Percentiles rank a stretch among this genome's conserved stretches.
Evolutionary conservation across 2,329 filamentous ascomycete species (phyloP).

Genomic region (Zymoseptoria passerinii): DNA sequence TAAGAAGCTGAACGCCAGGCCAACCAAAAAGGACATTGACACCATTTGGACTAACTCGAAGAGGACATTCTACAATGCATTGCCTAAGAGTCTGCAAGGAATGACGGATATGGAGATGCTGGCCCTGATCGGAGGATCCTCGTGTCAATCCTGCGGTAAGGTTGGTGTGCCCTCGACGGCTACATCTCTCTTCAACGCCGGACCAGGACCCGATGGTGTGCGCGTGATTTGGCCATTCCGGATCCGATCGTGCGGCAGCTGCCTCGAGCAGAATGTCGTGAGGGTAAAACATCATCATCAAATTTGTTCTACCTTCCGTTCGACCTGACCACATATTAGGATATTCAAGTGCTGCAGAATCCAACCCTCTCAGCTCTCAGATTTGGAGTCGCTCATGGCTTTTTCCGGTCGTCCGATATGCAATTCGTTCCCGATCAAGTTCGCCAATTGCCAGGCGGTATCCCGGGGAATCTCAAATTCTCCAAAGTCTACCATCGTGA

Average conservation of each 20-base stretch:
- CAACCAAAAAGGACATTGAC: constrained; percentile 44
- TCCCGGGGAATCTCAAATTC: constrained; percentile 43
- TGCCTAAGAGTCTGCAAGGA: constrained; percentile 59
- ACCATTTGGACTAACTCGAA: constrained; percentile 64
- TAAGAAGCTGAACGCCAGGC: constrained; percentile 9
- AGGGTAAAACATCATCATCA: constrained; percentile 47
- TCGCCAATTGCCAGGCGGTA: constrained; percentile 45
- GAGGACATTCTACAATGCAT: constrained; percentile 54
- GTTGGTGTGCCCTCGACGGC: constrained; percentile 22
- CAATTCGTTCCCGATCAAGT: constrained; percentile 51
- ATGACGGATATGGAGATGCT: constrained; percentile 70
- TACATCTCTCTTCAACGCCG: constrained; percentile 46
- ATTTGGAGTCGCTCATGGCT: constrained; percentile 60
- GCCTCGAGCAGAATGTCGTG: constrained; percentile 51
- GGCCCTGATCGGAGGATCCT: constrained; percentile 53
- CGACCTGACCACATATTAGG: constrained; percentile 40
- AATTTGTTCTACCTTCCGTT: constrained; percentile 6
- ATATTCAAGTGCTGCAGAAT: constrained; percentile 56
- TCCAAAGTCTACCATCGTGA: constrained; percentile 58
- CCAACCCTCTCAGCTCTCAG: constrained; percentile 55
- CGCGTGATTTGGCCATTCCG: constrained; percentile 64
- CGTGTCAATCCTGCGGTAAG: constrained; percentile 61
- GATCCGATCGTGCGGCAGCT: constrained; percentile 57
- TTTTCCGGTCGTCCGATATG: constrained; percentile 50
- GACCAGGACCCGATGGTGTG: constrained; percentile 54